Base-by-base conservation (phyloP, 768 basidiomycete genomes). In the Crassisporium funariophilum region DNA sequence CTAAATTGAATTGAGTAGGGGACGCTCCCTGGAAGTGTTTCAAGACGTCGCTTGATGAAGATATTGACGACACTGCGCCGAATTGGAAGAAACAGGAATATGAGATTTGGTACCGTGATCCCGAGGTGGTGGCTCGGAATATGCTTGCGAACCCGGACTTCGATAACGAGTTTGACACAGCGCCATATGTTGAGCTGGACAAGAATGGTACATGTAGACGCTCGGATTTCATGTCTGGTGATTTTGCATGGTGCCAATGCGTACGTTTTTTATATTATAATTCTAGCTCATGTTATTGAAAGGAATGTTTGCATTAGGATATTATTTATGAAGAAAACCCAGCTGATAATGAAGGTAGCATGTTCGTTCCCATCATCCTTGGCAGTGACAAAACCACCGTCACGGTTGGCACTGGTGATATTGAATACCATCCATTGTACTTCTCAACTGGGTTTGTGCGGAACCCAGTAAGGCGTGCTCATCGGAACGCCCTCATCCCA, bases 161-260 rank as follows among this genome's bases (percentile, higher is more conserved):
- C 46, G 47, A 62, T 4, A 56, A 47, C 0, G 53, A 61, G 15
- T 63, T 70, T 19, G 68, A 74, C 40, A 57, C 59, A 20, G 44
- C 54, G 6, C 65, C 68, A 0, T 68, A 63, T 29, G 49, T 58
- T 4, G 58, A 67, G 16, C 41, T 59, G 24, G 55, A 60, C 8
- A 25, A 37, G 0, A 27, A 61, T 15, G 60, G 58, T 0, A 47
- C 62, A 23, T 46, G 63, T 0, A 50, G 48, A 2, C 67, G 53
- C 44, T 37, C 37, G 8, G 58, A 75, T 42, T 59, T 75, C n/a
- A 72, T 76, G 70, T 72, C 71, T 0, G 72, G 64, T 0, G 59
- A 69, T 39, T 74, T 58, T 50, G 64, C 63, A 0, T 76, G 66
- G 66, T 47, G 52, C 6, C 66, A 72, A 44, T 27, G 40, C 0